Evolutionary conservation across 495 filamentous ascomycete species (phyloP).

Genomic region (Aspergillus mulundensis): DNA sequence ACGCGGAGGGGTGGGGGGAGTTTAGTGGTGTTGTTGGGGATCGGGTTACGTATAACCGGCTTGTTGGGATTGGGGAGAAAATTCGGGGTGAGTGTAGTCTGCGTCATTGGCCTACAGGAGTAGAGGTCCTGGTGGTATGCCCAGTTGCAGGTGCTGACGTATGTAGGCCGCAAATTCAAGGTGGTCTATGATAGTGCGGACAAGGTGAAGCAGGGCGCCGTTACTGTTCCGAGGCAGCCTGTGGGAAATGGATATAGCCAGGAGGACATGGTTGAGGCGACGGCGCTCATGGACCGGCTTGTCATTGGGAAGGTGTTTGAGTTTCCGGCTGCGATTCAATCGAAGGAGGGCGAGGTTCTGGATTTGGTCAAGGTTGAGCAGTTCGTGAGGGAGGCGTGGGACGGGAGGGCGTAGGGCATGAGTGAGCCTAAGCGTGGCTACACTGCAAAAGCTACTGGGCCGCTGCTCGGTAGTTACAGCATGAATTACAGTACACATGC

Average conservation of each 20-base stretch:
- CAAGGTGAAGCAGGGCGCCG: conserved; percentile 39
- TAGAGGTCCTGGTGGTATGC: no score
- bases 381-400: conserved; percentile 27
- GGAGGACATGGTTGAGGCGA: conserved; percentile 29
- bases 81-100: conserved; percentile 41
- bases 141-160: neutral
- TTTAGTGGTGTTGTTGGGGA: conserved; percentile 43
- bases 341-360: conserved; percentile 24
- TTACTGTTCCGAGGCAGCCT: conserved; percentile 43
- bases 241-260: conserved; percentile 15
- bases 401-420: neutral
- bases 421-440: neutral
- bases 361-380: conserved; percentile 28
- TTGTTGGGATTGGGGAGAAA: conserved; percentile 42
- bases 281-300: conserved; percentile 30
- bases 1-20: conserved; percentile 44
- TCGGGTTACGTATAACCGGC: conserved; percentile 44
- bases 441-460: no score
- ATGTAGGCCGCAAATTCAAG: conserved; percentile 43
- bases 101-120: no score
- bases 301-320: conserved; percentile 32
- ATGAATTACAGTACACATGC: no score
- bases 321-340: conserved; percentile 23
- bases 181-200: conserved; percentile 47
- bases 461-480: no score